phyloP scores from a whole-genome alignment of 371 early-diverging fungal species.

The Fennellomyces sp. region DNA sequence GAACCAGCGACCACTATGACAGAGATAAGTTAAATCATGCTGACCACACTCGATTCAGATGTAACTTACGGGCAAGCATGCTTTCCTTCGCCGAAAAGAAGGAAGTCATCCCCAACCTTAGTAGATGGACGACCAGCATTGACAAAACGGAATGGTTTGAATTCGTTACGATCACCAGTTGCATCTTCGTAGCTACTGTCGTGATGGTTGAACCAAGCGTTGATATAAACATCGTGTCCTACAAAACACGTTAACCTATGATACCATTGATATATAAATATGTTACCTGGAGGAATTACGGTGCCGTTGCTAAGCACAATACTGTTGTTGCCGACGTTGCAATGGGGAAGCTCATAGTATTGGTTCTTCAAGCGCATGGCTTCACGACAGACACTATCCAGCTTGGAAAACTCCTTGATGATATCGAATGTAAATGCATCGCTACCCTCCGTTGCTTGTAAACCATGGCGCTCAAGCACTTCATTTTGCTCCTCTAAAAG shows the following conservation, averaged over 20 bases:
- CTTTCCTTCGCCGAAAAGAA: constrained; percentile 60
- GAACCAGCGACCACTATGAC: constrained; percentile 22
- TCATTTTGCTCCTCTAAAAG: constrained; percentile 45
- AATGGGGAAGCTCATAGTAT: constrained; percentile 30
- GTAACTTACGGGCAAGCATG: constrained; percentile 28
- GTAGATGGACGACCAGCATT: constrained; percentile 36
- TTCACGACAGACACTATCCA: constrained; percentile 59
- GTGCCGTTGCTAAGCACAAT: constrained; percentile 41
- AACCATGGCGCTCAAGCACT: constrained; percentile 18
- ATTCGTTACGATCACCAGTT: constrained; percentile 19
- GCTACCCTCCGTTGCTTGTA: constrained; percentile 4
- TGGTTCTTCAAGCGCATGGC: constrained; percentile 28
- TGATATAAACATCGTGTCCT: constrained; percentile 35
- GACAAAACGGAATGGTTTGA: constrained; percentile 52
- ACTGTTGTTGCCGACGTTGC: constrained; percentile 18
- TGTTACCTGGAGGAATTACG: constrained; percentile 40
- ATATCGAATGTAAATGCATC: constrained; percentile 19
- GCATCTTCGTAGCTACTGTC: constrained; percentile 11
- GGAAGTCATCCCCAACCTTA: constrained; percentile 40
- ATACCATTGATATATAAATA: background rate
- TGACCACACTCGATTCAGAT: no score
- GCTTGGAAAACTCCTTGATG: constrained; percentile 40
- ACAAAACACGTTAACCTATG: no score
- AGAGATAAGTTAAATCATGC: no score
- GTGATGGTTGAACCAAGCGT: constrained; percentile 22